phyloP scores from a whole-genome alignment of 2,329 filamentous ascomycete species.

The Sclerotiophoma versabilis region DNA sequence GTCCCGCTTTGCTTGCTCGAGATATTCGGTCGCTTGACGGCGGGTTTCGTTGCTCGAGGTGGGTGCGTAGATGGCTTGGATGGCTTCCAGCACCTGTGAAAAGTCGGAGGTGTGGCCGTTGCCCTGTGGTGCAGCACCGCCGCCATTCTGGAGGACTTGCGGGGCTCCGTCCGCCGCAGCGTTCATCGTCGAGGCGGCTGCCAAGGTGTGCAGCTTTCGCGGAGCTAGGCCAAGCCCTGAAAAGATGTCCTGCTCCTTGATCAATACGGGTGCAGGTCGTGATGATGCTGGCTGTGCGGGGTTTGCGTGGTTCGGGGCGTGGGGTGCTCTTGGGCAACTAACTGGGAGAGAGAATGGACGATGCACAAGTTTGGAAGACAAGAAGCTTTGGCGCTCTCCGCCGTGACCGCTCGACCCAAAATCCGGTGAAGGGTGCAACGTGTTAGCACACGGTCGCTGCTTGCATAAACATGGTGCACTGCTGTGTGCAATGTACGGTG shows the following conservation, averaged over 20 bases:
- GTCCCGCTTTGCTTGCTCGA: conserved; percentile 83
- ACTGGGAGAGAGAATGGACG: conserved; percentile 15
- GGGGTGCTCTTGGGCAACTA: conserved; percentile 3
- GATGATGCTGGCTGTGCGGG: conserved; percentile 2
- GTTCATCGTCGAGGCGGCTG: conserved; percentile 42
- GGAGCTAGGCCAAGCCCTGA: conserved; percentile 14
- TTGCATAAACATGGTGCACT: conserved; percentile 15
- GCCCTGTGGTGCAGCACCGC: conserved; percentile 22
- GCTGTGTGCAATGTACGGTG: conserved; percentile 14
- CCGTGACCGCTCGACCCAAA: conserved; percentile 14
- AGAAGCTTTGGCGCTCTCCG: conserved; percentile 17
- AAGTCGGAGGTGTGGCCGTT: conserved; percentile 51
- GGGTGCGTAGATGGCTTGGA: conserved; percentile 86
- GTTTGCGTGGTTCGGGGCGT: not conserved
- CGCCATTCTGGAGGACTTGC: conserved; percentile 34
- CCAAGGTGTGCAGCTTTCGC: conserved; percentile 9
- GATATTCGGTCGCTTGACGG: conserved; percentile 80
- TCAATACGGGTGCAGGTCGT: conserved; percentile 6
- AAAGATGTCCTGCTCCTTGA: conserved; percentile 9
- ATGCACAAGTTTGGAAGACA: conserved; percentile 8
- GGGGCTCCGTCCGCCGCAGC: conserved; percentile 35
- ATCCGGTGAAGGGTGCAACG: conserved; percentile 16
- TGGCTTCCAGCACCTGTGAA: conserved; percentile 78
- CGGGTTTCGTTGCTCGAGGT: conserved; percentile 81
- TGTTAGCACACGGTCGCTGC: conserved; percentile 15